A percentile compares a stretch with the other conserved stretches of the same genome.
Evolutionary conservation across 2,329 filamentous ascomycete genomes (phyloP).

Genomic region (Neofusicoccum kwambonambiense): DNA sequence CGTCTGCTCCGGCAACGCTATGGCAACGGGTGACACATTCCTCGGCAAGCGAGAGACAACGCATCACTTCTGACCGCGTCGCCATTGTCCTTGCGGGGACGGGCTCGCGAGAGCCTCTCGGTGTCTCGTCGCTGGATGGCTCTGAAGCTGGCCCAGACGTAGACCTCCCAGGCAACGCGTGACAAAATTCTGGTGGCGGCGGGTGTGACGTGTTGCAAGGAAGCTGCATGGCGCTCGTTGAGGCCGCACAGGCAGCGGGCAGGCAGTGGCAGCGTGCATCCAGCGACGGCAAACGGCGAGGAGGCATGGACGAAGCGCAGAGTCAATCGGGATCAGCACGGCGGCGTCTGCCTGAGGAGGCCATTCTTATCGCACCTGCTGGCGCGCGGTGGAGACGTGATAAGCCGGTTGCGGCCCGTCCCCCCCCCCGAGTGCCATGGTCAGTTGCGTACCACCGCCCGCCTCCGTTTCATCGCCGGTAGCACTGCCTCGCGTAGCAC

Average conservation of each 20-base stretch:
- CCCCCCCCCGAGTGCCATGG: neutral
- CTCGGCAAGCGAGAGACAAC: neutral
- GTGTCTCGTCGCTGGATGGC: neutral
- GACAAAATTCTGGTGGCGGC: constrained; percentile 6
- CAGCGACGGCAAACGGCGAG: neutral
- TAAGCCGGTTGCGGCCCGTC: constrained; percentile 1
- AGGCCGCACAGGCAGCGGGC: neutral
- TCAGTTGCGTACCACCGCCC: neutral
- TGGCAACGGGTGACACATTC: neutral
- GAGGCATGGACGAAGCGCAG: neutral
- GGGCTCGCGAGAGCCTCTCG: neutral
- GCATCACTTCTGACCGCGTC: neutral
- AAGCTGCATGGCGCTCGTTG: constrained; percentile 1
- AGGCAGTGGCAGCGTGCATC: neutral
- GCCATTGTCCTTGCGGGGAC: neutral
- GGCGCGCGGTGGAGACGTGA: neutral
- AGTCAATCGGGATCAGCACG: neutral
- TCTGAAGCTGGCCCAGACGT: neutral
- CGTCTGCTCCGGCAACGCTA: neutral
- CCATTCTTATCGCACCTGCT: neutral
- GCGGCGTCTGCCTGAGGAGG: neutral
- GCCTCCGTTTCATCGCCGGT: constrained; percentile 2
- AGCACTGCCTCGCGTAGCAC: constrained; percentile 9
- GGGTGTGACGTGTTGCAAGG: constrained; percentile 5
- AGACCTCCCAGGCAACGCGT: neutral